Evolutionary conservation across 768 basidiomycete genomes (phyloP), one percentile per base, ranked within the genome.

Genomic region (Galerina marginata): DNA sequence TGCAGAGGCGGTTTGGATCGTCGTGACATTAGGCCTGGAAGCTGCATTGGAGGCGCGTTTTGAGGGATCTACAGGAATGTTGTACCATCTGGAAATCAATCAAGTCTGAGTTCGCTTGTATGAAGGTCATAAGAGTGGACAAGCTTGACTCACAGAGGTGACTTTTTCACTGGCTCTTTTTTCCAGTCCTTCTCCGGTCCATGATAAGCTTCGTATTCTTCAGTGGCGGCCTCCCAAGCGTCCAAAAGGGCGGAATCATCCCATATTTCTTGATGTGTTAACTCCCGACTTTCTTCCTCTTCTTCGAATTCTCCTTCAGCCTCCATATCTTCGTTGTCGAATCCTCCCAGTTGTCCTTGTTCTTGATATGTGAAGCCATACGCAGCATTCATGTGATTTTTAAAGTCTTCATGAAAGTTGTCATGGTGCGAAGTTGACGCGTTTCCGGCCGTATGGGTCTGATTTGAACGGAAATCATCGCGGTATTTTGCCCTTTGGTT

Each of bases 211-310:
- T 90, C 81, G 65, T 93, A 94, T 70, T 94, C 92, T 58, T 90
- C 90, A 63, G 82, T 86, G 15, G 92, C 92, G 60, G 92, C 88
- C 70, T 93, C 83, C 92, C 92, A 93, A 16, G 92, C 92, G 54
- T 90, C 82, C 46, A 94, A 83, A 63, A 94, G 81, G 4, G 89
- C 90, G 38, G 90, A 89, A 70, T 94, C 92, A 64, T 94, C 92
- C 92, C 92, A 94, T 39, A 92, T 86, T 67, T 94, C 92, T 49
- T 87, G 83, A 37, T 88, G 82, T 9, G 88, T 85, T 59, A 92
- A 79, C 56, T 86, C 80, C 26, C 87, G 80, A 63, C 87, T 86
- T 67, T 88, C 85, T 36, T 81, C 79, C 26, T 81, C 77, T 10
- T 78, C 77, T 2, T 75, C 77, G 4, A 72, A 72, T 6, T 71